Conservation (phyloP, 768 basidiomycete species). For the Naganishia vishniacii region DNA sequence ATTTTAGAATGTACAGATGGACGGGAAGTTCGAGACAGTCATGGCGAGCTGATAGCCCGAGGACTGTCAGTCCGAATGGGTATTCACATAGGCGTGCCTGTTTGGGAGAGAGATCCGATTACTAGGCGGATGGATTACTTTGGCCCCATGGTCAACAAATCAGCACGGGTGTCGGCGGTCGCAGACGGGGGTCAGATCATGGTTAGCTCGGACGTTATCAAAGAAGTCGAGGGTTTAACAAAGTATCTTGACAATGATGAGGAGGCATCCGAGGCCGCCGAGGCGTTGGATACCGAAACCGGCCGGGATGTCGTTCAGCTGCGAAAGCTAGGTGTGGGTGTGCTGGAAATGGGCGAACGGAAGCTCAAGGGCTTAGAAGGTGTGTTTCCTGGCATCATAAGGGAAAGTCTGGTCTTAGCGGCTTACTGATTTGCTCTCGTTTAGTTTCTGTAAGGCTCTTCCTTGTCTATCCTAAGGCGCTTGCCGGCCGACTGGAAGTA, state of each 20-base stretch:
- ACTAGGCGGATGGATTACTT: slow-evolving; percentile 97
- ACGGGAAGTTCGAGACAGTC: slow-evolving; percentile 63
- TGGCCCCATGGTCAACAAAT: slow-evolving; percentile 90
- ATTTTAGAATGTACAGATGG: slow-evolving; percentile 90
- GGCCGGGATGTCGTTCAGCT: slow-evolving; percentile 64
- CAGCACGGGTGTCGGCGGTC: slow-evolving; percentile 72
- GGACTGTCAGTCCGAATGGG: slow-evolving; percentile 96
- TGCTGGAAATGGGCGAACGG: slow-evolving; percentile 76
- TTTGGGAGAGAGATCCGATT: slow-evolving; percentile 84
- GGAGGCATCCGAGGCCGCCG: slow-evolving; percentile 40
- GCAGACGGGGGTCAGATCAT: slow-evolving; percentile 91
- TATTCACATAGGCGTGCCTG: slow-evolving; percentile 82
- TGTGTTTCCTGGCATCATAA: slow-evolving; percentile 25
- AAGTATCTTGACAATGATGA: slow-evolving; percentile 53
- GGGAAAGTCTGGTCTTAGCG: background rate
- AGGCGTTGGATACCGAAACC: slow-evolving; percentile 41
- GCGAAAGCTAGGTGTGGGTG: slow-evolving; percentile 61
- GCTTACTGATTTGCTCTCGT: slow-evolving; percentile 11
- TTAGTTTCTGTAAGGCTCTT: slow-evolving; percentile 73
- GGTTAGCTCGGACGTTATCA: slow-evolving; percentile 77
- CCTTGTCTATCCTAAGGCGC: slow-evolving; percentile 68
- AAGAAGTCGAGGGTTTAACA: slow-evolving; percentile 50
- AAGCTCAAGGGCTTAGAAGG: slow-evolving; percentile 88
- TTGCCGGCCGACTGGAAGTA: slow-evolving; percentile 66
- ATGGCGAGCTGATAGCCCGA: slow-evolving; percentile 67